These are phyloP conservation scores for Nowakowskiella sp. DNA, from an alignment of 192 early-diverging fungal species.

Conservation along the genomic window DNA sequence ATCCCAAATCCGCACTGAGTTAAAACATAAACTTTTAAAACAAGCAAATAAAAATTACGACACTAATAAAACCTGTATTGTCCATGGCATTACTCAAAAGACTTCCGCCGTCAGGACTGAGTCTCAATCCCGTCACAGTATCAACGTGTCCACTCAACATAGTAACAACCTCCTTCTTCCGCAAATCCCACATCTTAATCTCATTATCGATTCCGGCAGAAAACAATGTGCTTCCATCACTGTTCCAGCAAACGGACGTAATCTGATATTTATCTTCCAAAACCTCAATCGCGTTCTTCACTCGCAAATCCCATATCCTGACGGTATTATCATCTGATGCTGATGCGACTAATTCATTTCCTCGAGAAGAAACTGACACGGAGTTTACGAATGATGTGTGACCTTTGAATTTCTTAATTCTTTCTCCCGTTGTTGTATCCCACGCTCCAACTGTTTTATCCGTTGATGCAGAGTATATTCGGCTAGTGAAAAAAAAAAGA, in stretches of 20 bases:
- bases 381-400: conserved; percentile 81
- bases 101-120: conserved; percentile 77
- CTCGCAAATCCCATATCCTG: conserved; percentile 43
- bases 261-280: conserved; percentile 23
- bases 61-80: conserved; percentile 59
- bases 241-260: conserved; percentile 67
- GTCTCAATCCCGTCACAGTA: conserved; percentile 75
- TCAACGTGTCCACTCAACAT: conserved; percentile 76
- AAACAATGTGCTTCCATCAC: conserved; percentile 71
- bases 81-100: conserved; percentile 88
- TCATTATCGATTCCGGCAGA: conserved; percentile 84
- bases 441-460: conserved; percentile 73
- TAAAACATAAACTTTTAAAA: too few species aligned
- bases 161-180: conserved; percentile 58
- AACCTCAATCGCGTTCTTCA: conserved; percentile 26
- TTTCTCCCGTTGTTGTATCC: conserved; percentile 77
- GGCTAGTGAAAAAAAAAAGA: conserved; percentile 26
- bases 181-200: conserved; percentile 84
- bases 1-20: conserved; percentile 81
- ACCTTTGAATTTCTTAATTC: conserved; percentile 68
- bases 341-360: conserved; percentile 69
- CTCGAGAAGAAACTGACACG: conserved; percentile 57
- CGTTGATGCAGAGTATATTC: conserved; percentile 73
- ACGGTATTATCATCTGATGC: conserved; percentile 80
- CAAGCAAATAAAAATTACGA: neutral